Percentiles rank a stretch among this genome's conserved stretches.
Conservation (phyloP, 2,329 filamentous ascomycete genomes). For the Zymoseptoria pseudotritici region DNA sequence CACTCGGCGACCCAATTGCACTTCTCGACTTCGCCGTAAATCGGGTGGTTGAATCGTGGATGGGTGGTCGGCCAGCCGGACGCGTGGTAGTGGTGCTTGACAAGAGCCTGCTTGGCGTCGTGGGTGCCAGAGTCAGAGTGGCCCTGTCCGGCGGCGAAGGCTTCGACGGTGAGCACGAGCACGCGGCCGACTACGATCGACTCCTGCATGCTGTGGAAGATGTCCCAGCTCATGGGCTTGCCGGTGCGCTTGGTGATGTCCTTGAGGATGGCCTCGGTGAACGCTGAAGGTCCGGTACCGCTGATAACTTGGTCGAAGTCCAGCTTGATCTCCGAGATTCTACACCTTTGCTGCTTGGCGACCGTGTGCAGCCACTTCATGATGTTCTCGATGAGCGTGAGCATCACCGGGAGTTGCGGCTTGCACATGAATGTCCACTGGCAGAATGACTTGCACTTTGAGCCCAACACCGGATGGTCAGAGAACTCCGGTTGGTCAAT, state of each 20-base stretch:
- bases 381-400: slow-evolving; percentile 61
- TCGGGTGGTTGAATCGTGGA: slow-evolving; percentile 59
- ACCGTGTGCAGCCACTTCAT: slow-evolving; percentile 57
- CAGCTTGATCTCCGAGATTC: slow-evolving; percentile 54
- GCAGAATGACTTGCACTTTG: slow-evolving; percentile 63
- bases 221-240: slow-evolving; percentile 50
- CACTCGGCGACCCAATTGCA: slow-evolving; percentile 64
- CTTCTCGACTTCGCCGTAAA: slow-evolving; percentile 61
- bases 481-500: slow-evolving; percentile 61
- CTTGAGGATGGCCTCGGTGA: slow-evolving; percentile 56
- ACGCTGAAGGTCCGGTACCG: slow-evolving; percentile 65
- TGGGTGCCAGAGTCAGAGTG: slow-evolving; percentile 68
- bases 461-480: slow-evolving; percentile 57
- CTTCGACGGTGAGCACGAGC: slow-evolving; percentile 62
- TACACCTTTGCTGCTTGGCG: slow-evolving; percentile 50
- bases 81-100: slow-evolving; percentile 69
- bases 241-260: slow-evolving; percentile 52
- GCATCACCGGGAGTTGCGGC: slow-evolving; percentile 59
- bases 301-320: slow-evolving; percentile 67
- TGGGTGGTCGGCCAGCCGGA: slow-evolving; percentile 63
- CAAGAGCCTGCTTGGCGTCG: slow-evolving; percentile 56
- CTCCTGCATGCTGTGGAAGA: slow-evolving; percentile 59
- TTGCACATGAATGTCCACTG: slow-evolving; percentile 71
- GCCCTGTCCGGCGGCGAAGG: slow-evolving; percentile 65
- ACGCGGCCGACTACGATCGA: slow-evolving; percentile 58